Percentiles rank a stretch among this genome's conserved stretches.
Evolutionary conservation across 2,329 filamentous ascomycete genomes (phyloP).

Genomic region (Arthrocladium fulminans): DNA sequence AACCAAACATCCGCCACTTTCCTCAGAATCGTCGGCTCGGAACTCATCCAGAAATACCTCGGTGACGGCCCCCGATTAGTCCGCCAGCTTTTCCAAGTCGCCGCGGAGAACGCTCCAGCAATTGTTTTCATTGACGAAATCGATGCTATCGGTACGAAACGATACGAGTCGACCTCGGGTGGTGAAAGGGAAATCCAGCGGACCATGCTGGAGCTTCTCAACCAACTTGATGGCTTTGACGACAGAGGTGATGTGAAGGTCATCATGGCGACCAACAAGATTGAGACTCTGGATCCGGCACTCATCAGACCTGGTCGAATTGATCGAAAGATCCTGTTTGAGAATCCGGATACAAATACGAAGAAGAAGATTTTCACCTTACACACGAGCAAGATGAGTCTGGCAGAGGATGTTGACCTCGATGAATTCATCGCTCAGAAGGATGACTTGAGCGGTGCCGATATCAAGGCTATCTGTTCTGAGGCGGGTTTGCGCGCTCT

Average conservation of each 20-base stretch:
- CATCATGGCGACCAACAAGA: slow-evolving; percentile 99
- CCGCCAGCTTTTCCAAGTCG: slow-evolving; percentile 82
- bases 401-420: slow-evolving; percentile 92
- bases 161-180: slow-evolving; percentile 93
- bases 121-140: slow-evolving; percentile 99
- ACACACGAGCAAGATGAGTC: slow-evolving; percentile 97
- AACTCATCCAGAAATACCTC: slow-evolving; percentile 97
- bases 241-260: slow-evolving; percentile 98
- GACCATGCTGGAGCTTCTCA: slow-evolving; percentile 96
- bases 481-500: slow-evolving; percentile 92
- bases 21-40: slow-evolving; percentile 90
- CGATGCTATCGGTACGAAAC: slow-evolving; percentile 96
- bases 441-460: slow-evolving; percentile 91
- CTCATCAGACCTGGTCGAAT: slow-evolving; percentile 96
- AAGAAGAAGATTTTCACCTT: slow-evolving; percentile 97
- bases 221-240: slow-evolving; percentile 97
- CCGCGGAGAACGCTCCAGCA: slow-evolving; percentile 88
- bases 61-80: slow-evolving; percentile 92
- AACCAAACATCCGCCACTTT: slow-evolving; percentile 99
- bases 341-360: slow-evolving; percentile 75
- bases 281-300: slow-evolving; percentile 91
- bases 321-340: slow-evolving; percentile 87
- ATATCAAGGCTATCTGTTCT: slow-evolving; percentile 98
- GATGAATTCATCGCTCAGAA: slow-evolving; percentile 99
- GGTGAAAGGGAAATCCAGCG: slow-evolving; percentile 96